These are phyloP conservation scores for Talaromyces liani DNA, from an alignment of 495 filamentous ascomycete species.

Conservation along the genomic window DNA sequence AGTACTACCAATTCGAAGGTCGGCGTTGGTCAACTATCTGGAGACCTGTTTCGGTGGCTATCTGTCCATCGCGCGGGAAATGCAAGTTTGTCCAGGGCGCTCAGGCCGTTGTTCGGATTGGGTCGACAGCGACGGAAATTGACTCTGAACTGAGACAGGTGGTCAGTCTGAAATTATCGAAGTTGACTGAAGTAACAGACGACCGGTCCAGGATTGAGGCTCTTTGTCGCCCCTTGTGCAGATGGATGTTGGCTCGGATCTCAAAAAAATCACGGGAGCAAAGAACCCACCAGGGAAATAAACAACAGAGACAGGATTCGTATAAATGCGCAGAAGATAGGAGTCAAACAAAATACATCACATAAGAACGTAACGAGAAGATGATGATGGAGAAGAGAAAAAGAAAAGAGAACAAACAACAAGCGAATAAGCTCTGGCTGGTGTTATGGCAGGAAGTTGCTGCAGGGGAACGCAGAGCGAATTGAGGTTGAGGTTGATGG, in stretches of 20 bases:
- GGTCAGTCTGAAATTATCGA: not conserved
- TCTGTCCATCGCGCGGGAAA: not conserved
- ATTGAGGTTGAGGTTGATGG: not conserved
- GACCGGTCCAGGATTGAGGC: not conserved
- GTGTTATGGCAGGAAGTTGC: not conserved
- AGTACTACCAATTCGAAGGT: not conserved
- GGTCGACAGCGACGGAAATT: not conserved
- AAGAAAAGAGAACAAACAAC: not conserved
- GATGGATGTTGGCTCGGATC: not conserved
- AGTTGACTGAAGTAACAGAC: not conserved
- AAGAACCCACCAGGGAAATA: not conserved
- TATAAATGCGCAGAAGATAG: not conserved
- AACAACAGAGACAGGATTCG: not conserved
- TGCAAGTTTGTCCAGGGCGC: not conserved
- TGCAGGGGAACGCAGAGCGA: not conserved
- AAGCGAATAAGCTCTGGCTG: not conserved
- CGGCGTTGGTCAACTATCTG: constrained; percentile 2
- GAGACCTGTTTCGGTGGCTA: not conserved
- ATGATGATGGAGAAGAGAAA: not conserved
- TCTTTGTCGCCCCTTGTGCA: not conserved
- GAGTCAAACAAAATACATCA: not conserved
- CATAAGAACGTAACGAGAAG: not conserved
- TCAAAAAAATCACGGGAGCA: not conserved
- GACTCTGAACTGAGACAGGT: not conserved
- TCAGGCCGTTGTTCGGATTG: not conserved